phyloP scores from a whole-genome alignment of 75 land plant genomes.

The Cryptomeria japonica region DNA sequence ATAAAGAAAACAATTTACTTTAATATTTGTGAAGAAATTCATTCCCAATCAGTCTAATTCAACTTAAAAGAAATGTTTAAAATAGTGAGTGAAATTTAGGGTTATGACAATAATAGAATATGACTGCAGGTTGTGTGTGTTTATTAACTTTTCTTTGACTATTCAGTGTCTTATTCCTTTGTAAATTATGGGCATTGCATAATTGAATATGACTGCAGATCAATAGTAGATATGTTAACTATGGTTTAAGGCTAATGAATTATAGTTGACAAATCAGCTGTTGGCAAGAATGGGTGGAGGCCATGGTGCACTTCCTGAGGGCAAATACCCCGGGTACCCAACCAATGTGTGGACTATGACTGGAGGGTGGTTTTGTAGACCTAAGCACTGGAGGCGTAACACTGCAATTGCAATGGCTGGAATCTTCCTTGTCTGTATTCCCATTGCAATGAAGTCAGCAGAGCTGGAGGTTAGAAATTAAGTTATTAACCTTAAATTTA shows the following conservation, averaged over 20 bases:
- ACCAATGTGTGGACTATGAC: slow-evolving; percentile 89
- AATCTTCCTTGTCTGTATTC: slow-evolving; percentile 84
- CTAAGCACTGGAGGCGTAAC: slow-evolving; percentile 90
- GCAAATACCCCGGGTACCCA: slow-evolving; percentile 48
- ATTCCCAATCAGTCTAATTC: too few species aligned
- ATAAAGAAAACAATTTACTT: too few species aligned
- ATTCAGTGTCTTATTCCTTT: not conserved
- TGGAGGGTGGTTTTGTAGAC: slow-evolving; percentile 92
- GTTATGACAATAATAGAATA: not conserved
- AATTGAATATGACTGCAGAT: not conserved
- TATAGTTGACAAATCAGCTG: not conserved
- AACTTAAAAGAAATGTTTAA: too few species aligned
- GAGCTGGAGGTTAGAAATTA: slow-evolving; percentile 80
- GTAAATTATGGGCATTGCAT: not conserved
- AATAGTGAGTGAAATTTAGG: too few species aligned
- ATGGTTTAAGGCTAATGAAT: not conserved
- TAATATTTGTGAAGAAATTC: too few species aligned
- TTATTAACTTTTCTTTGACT: not conserved
- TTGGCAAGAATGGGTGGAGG: slow-evolving; percentile 39
- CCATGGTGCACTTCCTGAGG: slow-evolving; percentile 16
- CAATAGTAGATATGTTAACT: not conserved
- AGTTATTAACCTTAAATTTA: not conserved
- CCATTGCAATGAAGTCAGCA: slow-evolving; percentile 94
- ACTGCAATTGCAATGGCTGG: slow-evolving; percentile 94
- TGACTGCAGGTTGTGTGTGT: not conserved